Percentiles rank a stretch among this genome's conserved stretches.
Conservation (phyloP, 2,329 filamentous ascomycete species). For the Hymenoscyphus infarciens region DNA sequence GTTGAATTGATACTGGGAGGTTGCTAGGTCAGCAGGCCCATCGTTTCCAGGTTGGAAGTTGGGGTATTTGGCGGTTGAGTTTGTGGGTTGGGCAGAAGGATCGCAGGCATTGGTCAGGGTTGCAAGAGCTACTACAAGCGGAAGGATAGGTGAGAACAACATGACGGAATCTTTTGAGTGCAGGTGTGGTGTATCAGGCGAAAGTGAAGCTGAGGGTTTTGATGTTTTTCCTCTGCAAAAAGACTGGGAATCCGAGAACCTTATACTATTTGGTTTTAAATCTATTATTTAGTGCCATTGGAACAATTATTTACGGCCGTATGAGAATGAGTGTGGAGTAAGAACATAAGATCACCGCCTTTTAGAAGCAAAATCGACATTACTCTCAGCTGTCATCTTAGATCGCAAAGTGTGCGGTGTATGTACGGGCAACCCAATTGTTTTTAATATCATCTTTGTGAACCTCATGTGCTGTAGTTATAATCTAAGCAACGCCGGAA, state of each 20-base stretch:
- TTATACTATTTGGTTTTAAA: neutral
- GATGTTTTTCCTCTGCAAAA: too few species aligned
- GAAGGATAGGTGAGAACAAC: too few species aligned
- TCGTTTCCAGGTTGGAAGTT: neutral
- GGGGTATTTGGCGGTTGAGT: neutral
- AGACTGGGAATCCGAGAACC: neutral
- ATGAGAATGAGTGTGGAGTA: neutral
- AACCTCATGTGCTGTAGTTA: too few species aligned
- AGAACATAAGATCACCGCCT: neutral
- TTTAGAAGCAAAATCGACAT: neutral
- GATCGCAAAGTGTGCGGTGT: neutral
- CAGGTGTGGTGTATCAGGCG: too few species aligned
- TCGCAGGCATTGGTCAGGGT: neutral
- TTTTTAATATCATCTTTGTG: neutral
- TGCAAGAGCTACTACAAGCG: neutral
- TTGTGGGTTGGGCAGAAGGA: neutral
- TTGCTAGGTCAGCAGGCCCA: conserved; percentile 4
- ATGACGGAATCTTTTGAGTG: too few species aligned
- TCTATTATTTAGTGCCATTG: neutral
- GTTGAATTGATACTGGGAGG: conserved; percentile 1
- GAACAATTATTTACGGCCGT: neutral
- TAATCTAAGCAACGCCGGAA: too few species aligned
- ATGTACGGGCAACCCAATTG: neutral
- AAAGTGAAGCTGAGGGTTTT: too few species aligned
- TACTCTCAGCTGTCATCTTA: neutral